These are phyloP conservation scores for Fonsecaea nubica DNA, from an alignment of 2,329 filamentous ascomycete genomes.

Conservation along the genomic window DNA sequence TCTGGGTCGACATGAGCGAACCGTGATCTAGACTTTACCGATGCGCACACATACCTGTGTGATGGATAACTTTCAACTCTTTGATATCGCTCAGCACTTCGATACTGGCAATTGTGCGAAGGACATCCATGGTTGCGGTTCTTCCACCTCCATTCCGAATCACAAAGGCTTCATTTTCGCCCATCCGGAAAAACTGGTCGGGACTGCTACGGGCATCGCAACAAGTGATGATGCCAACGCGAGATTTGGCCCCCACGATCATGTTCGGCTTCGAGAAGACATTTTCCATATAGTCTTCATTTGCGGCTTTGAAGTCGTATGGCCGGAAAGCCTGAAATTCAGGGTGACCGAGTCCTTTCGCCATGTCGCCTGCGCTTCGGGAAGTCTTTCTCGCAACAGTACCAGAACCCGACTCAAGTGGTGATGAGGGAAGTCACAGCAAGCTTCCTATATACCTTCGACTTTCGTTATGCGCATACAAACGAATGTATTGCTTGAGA, in stretches of 20 bases:
- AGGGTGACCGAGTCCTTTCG: slow-evolving; percentile 16
- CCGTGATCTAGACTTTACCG: neutral
- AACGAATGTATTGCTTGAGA: neutral
- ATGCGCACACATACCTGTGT: slow-evolving; percentile 14
- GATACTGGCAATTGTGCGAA: slow-evolving; percentile 19
- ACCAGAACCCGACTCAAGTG: neutral
- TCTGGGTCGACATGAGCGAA: slow-evolving; percentile 7
- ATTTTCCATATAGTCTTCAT: slow-evolving; percentile 15
- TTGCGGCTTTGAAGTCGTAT: slow-evolving; percentile 22
- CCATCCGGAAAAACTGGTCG: slow-evolving; percentile 20
- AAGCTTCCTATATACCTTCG: neutral
- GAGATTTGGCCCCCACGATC: slow-evolving; percentile 48
- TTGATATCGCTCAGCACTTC: slow-evolving; percentile 21
- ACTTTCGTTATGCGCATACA: neutral
- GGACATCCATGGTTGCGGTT: slow-evolving; percentile 12
- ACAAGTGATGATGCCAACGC: slow-evolving; percentile 23
- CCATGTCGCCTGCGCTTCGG: slow-evolving; percentile 14
- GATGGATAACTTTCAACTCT: slow-evolving; percentile 23
- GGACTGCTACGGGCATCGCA: slow-evolving; percentile 24
- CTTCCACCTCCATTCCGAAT: slow-evolving; percentile 26
- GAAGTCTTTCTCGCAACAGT: neutral
- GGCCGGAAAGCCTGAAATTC: slow-evolving; percentile 6
- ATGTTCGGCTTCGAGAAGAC: slow-evolving; percentile 30
- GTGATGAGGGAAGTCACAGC: neutral
- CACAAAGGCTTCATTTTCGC: slow-evolving; percentile 20